Evolutionary conservation across 73 alveolate species (phyloP).

Genomic region (Tetrahymena elliotti): DNA sequence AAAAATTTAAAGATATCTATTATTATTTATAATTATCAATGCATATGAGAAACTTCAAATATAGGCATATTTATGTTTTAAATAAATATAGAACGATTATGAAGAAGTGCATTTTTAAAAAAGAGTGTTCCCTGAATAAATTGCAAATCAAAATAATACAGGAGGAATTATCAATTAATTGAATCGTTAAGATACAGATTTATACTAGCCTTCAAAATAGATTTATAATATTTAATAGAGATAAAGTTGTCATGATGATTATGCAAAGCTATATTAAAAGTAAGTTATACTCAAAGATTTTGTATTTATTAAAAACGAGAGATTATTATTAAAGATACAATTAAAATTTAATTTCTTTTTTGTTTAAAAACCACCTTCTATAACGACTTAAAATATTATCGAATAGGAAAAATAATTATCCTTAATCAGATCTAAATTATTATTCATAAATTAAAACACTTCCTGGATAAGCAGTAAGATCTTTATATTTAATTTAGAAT

Average conservation of each 20-base stretch:
- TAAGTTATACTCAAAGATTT: not conserved
- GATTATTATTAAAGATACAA: not conserved
- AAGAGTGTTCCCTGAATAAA: not conserved
- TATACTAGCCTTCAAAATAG: not conserved
- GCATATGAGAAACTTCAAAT: not conserved
- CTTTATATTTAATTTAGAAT: not conserved
- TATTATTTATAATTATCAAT: not conserved
- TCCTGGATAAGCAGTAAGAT: not conserved
- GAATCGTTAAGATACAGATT: not conserved
- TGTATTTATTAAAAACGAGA: not conserved
- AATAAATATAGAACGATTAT: not conserved
- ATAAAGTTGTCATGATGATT: not conserved
- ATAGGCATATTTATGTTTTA: no score
- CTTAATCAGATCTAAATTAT: not conserved
- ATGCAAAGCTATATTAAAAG: not conserved
- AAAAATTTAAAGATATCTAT: not conserved
- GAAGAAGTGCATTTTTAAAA: not conserved
- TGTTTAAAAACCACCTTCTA: not conserved
- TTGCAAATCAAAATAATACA: not conserved
- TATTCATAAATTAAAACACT: not conserved
- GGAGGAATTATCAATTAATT: not conserved
- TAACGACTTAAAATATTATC: no score
- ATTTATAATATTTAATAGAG: not conserved
- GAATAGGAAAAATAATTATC: not conserved
- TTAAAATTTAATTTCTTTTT: not conserved